Evolutionary conservation across 2,329 filamentous ascomycete species (phyloP), one percentile per base, ranked within the genome.

Genomic region (Penicillium sp.): DNA sequence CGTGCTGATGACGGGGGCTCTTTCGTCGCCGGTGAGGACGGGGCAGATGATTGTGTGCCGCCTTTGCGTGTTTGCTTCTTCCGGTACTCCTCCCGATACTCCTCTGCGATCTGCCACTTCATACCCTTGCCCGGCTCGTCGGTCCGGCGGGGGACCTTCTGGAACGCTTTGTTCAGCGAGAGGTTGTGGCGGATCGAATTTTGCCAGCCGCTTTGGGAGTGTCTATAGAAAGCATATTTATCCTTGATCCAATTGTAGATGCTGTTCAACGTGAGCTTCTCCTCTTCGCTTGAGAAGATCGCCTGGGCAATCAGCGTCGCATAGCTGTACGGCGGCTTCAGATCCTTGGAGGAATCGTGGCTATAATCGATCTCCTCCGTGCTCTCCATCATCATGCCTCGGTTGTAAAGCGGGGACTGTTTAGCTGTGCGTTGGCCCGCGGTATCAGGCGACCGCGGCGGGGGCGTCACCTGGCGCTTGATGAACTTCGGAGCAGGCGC

Each of bases 101-200:
- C 90, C 1, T 89, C 82, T 4, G 90, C 86, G 67, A 99, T 92
- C 73, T 93, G 90, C 94, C 94, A 99, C 71, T 97, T 97, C 91
- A 97, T 97, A 29, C 94, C 94, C 72, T 99, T 99, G 13, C 94
- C 94, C 23, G 94, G 94, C 71, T 99, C 94, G 64, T 97, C 91
- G 0, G 91, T 96, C 16, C 90, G 87, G 45, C 94, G 87, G 3
- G 94, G 89, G 9, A 96, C 89, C 73, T 99, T 99, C 65, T 91
- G 87, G 68, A 99, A 99, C 0, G 88, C 86, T 71, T 97, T 96
- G 73, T 96, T 97, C 40, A 99, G 77, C 1, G 94, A 97, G 15
- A 99, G 75, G 65, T 99, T 99, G 72, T 99, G 94, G 13, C 94
- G 87, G 62, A 99, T 99, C 0, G 91, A 97, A 72, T 99, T 99